Percentiles rank a stretch among this genome's conserved stretches.
Conservation (phyloP, 2,329 filamentous ascomycete genomes). For the Chaetomiaceae sp. region DNA sequence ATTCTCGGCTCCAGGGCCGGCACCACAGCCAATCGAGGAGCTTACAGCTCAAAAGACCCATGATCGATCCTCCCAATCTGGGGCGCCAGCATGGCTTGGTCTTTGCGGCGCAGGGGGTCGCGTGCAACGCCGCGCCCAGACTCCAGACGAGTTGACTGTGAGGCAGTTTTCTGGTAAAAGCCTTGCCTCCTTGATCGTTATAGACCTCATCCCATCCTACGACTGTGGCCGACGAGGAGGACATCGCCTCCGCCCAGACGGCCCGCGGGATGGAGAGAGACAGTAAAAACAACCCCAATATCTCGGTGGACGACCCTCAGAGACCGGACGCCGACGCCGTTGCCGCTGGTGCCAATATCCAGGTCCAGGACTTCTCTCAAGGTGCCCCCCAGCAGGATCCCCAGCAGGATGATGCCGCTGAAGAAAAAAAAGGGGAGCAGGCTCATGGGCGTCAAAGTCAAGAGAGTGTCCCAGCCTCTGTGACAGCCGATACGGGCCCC, state of each 20-base stretch:
- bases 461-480: not conserved
- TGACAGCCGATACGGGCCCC: conserved; percentile 28
- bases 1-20: not conserved
- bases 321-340: too few relatives aligned
- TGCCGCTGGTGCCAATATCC: not conserved
- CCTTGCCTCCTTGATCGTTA: not conserved
- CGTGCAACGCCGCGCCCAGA: conserved; percentile 1
- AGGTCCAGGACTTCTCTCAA: conserved; percentile 10
- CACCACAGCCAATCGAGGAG: conserved; percentile 5
- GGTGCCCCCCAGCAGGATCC: not conserved
- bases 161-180: not conserved
- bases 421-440: not conserved
- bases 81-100: not conserved
- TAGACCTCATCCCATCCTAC: not conserved
- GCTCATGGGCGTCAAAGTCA: not conserved
- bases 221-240: not conserved
- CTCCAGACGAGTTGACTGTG: not conserved
- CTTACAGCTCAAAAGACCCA: not conserved
- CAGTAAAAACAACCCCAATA: not conserved
- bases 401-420: not conserved
- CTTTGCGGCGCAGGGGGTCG: not conserved
- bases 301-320: conserved; percentile 4
- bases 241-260: not conserved
- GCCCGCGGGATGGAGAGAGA: conserved; percentile 6
- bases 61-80: conserved; percentile 2